These are phyloP conservation scores for Fraxinus nigra DNA, from an alignment of 305 asterid species.

Conservation along the genomic window DNA sequence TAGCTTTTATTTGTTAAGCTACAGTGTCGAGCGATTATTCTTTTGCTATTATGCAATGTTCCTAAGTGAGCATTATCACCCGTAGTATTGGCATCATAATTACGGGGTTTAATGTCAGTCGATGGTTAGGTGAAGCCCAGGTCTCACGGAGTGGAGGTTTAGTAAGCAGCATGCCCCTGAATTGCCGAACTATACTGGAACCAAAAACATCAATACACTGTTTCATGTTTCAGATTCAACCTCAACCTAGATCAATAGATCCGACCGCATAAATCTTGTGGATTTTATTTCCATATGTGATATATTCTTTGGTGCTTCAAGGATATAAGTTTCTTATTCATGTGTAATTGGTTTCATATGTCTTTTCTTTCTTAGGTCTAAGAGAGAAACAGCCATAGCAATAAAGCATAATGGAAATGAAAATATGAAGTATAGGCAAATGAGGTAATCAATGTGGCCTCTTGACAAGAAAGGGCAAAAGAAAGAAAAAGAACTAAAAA, in stretches of 20 bases:
- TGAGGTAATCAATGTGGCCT: background rate
- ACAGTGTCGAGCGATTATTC: no score
- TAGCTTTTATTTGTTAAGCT: no score
- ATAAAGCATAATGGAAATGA: slow-evolving; percentile 12
- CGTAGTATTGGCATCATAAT: no score
- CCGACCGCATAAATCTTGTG: background rate
- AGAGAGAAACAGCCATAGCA: slow-evolving; percentile 2
- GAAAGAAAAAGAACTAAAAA: background rate
- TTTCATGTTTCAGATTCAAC: background rate
- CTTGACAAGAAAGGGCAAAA: slow-evolving; percentile 21
- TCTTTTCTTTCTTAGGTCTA: background rate
- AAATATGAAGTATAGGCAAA: background rate
- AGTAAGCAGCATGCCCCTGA: background rate
- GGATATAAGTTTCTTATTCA: background rate
- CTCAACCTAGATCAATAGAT: background rate
- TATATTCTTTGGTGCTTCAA: background rate
- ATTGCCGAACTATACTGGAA: background rate
- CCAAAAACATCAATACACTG: background rate
- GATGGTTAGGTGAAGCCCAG: no score
- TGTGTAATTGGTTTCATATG: background rate
- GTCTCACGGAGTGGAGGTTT: no score
- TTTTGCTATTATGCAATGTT: no score
- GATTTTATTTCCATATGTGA: background rate
- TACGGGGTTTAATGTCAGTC: no score
- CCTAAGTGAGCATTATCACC: no score